Conservation (phyloP, 83 land plant species). For the Isoetes engelmannii region DNA sequence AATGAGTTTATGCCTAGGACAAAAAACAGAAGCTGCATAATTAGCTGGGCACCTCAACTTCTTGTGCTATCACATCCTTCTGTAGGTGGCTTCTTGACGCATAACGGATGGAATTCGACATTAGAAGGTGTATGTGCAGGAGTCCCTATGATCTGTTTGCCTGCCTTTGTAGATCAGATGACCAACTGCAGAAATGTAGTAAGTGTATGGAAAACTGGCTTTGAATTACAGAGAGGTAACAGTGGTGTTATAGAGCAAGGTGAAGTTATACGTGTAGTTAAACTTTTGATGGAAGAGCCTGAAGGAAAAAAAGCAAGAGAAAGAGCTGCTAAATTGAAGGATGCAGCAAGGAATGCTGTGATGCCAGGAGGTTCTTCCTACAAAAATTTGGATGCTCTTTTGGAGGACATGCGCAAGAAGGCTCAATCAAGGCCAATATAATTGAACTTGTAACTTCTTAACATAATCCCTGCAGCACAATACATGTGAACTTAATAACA, state of each 20-base stretch:
- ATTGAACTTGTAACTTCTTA: too few relatives aligned
- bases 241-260: slow-evolving; percentile 23
- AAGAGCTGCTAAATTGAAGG: slow-evolving; percentile 27
- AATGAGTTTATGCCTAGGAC: background rate
- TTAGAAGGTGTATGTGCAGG: slow-evolving; percentile 2
- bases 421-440: too few relatives aligned
- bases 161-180: slow-evolving; percentile 5
- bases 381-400: slow-evolving; percentile 18
- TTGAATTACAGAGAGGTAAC: slow-evolving; percentile 11
- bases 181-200: background rate
- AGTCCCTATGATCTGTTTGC: slow-evolving; percentile 4
- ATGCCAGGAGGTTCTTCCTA: slow-evolving; percentile 21
- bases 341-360: slow-evolving; percentile 20
- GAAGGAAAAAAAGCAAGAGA: slow-evolving; percentile 27
- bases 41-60: background rate
- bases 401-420: slow-evolving; percentile 4
- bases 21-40: background rate
- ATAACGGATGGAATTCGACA: slow-evolving; percentile 7
- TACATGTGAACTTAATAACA: too few relatives aligned
- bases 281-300: slow-evolving; percentile 32
- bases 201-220: background rate
- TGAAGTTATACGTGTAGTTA: slow-evolving; percentile 27
- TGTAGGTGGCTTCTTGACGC: background rate
- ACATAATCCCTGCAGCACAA: too few relatives aligned
- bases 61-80: slow-evolving; percentile 2